Evolutionary conservation across 2,329 filamentous ascomycete genomes (phyloP).

Genomic region (Dactylellina haptotyla): DNA sequence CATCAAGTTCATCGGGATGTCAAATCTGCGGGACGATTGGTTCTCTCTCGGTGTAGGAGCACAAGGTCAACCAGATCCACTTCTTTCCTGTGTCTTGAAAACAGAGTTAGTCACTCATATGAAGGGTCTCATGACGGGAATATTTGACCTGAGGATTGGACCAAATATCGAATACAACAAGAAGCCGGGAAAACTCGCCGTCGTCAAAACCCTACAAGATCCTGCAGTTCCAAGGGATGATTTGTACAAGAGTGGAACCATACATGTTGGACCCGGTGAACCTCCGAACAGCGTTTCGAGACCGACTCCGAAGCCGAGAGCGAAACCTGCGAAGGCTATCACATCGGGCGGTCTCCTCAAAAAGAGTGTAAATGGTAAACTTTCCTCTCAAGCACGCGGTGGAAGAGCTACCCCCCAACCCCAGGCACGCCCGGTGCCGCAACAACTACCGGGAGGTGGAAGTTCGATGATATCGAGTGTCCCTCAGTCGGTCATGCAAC

Average conservation of each 20-base stretch:
- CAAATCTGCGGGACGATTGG: constrained; percentile 91
- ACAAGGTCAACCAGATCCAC: constrained; percentile 88
- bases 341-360: constrained; percentile 92
- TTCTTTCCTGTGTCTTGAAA: constrained; percentile 93
- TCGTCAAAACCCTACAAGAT: constrained; percentile 91
- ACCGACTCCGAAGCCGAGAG: constrained; percentile 87
- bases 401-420: constrained; percentile 65
- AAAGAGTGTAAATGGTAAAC: constrained; percentile 82
- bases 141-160: constrained; percentile 83
- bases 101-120: constrained; percentile 97
- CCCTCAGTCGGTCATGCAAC: constrained; percentile 28
- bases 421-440: constrained; percentile 51
- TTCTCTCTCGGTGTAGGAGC: constrained; percentile 92
- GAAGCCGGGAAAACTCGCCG: constrained; percentile 91
- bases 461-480: constrained; percentile 60
- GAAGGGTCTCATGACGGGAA: constrained; percentile 77
- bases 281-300: constrained; percentile 81
- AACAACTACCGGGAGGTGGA: constrained; percentile 49
- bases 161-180: constrained; percentile 94
- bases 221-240: constrained; percentile 77
- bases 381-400: constrained; percentile 70
- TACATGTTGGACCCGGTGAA: constrained; percentile 88
- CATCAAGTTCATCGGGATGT: constrained; percentile 86
- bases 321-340: constrained; percentile 86
- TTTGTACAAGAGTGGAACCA: constrained; percentile 89